Base-by-base conservation (phyloP, 106 monocot species). In the Platanthera guangdongensis region DNA sequence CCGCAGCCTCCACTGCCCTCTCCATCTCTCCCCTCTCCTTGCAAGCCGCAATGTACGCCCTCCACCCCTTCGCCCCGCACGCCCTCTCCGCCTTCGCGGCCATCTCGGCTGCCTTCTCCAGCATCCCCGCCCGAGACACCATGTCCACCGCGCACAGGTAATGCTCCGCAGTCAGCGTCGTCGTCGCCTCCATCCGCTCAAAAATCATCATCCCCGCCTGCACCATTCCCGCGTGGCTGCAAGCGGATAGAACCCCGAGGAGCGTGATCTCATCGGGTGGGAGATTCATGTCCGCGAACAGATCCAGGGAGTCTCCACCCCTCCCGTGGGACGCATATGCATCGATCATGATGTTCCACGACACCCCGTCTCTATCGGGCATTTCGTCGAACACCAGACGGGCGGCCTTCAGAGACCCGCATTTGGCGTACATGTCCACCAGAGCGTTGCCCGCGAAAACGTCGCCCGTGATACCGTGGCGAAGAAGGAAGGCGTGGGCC, bases 401-500 rank as follows among this genome's bases (percentile, higher is more conserved):
- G 0, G 87, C 87, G 48, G 87, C 84, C 2, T 71, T 52, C 52
- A 87, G 11, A 0, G 77, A 62, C 4, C 89, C 89, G 59, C 87
- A 87, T 62, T 92, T 92, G 10, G 81, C 85, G n/a, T 96, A 96
- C 93, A 96, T 96, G 57, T 96, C 93, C 55, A 86, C 82, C 5
- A 91, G 51, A 32, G 93, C 85, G 52, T 96, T 96, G 76, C 82
- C 65, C 7, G 87, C 77, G 28, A 91, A 89, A 22, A 77, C 71
- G 49, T 89, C 83, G 8, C 76, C 72, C 19, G 48, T 74, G 74
- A 90, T 78, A 11, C 88, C 92, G 45, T 77, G 77, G 52, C 75
- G 75, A 8, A 93, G 45, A 72, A 89, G 73, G 74, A 69, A 86
- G 2, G 74, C 69, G 59, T 96, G 95, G 65, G 89, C 80, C 60